Percentiles rank a stretch among this genome's conserved stretches.
These are phyloP conservation scores for Lichina pygmaea DNA, from an alignment of 495 filamentous ascomycete genomes.

Conservation along the genomic window DNA sequence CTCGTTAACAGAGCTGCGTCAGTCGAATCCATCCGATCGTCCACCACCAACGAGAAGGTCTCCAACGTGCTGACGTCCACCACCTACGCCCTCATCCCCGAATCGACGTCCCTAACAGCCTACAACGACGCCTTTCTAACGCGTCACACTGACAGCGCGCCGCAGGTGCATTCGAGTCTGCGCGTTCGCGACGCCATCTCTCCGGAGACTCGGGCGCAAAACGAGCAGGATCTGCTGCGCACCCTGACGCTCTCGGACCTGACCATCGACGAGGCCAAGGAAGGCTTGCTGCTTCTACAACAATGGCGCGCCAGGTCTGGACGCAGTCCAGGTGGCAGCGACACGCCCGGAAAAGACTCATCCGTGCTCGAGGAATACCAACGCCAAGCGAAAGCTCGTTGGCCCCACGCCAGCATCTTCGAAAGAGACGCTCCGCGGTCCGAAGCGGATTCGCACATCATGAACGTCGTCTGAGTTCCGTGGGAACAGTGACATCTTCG, in stretches of 20 bases:
- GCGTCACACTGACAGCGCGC: constrained; percentile 31
- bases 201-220: constrained; percentile 19
- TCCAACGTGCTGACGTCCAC: constrained; percentile 32
- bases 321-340: too few species aligned
- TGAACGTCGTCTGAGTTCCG: background rate
- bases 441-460: background rate
- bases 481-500: too few species aligned
- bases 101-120: constrained; percentile 21
- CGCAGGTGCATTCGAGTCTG: constrained; percentile 35
- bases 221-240: constrained; percentile 30
- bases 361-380: background rate
- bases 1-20: background rate
- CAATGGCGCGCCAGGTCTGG: constrained; percentile 18
- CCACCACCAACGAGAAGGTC: constrained; percentile 13
- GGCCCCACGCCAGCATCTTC: background rate
- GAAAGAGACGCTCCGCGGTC: background rate
- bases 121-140: constrained; percentile 40
- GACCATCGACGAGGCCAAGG: constrained; percentile 30
- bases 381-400: background rate
- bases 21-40: too few species aligned
- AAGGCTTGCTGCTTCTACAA: constrained; percentile 28
- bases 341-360: background rate
- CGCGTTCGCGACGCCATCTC: constrained; percentile 31
- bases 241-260: constrained; percentile 26
- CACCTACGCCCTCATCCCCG: constrained; percentile 5